These are phyloP conservation scores for Penicillium paneum DNA, from an alignment of 2,329 filamentous ascomycete species.

Conservation along the genomic window DNA sequence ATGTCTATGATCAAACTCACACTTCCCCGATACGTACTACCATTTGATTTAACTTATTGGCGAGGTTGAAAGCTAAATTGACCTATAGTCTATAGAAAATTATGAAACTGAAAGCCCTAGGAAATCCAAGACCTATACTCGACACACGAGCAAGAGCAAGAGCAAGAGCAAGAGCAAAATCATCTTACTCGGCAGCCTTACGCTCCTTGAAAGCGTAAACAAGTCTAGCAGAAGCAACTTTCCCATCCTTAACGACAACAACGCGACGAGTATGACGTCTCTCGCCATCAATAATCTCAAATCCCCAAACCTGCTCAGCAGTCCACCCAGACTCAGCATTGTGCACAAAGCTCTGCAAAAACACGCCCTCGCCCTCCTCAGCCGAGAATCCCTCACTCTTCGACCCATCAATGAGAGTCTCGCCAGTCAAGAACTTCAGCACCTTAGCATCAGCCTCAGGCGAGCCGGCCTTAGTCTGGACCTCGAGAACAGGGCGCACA, in stretches of 20 bases:
- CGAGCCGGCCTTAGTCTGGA: conserved; percentile 40
- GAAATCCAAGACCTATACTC: not conserved
- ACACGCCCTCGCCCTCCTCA: conserved; percentile 47
- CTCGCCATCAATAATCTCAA: conserved; percentile 42
- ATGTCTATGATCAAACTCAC: not conserved
- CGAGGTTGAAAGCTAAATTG: not conserved
- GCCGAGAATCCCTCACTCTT: conserved; percentile 59
- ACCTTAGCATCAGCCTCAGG: conserved; percentile 39
- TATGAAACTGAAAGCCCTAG: not conserved
- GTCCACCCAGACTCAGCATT: conserved; percentile 53
- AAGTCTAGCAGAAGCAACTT: conserved; percentile 38
- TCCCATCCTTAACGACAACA: conserved; percentile 38
- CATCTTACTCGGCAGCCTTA: conserved; percentile 3
- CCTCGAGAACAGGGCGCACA: conserved; percentile 33
- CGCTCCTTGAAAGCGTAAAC: conserved; percentile 39
- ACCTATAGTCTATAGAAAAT: not conserved
- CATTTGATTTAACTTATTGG: not conserved
- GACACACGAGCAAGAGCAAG: not conserved
- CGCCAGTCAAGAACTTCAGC: conserved; percentile 39
- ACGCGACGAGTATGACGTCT: conserved; percentile 44
- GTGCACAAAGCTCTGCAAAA: conserved; percentile 51
- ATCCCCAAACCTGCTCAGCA: conserved; percentile 54
- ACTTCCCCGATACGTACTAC: not conserved
- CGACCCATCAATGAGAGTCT: conserved; percentile 52
- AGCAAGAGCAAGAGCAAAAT: not conserved